Evolutionary conservation across 1,284 basidiomycete species (phyloP), one percentile per base, ranked within the genome.

Genomic region (Phellopilus nigrolimitatus): DNA sequence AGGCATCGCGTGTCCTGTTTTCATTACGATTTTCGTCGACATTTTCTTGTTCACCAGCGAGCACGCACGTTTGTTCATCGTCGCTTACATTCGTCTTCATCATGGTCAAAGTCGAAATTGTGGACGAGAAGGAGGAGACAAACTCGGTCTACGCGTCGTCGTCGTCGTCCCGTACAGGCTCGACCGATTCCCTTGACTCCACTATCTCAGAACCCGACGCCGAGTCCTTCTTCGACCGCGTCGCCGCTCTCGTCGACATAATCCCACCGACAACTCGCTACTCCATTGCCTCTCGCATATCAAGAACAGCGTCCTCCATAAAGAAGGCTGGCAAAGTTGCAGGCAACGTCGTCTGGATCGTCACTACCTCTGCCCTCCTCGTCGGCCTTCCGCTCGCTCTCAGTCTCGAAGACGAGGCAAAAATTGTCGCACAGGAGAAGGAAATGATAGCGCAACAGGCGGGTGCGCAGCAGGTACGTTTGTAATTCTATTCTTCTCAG

Each of bases 361-460:
- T 95, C 64, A 95, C 92, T 53, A 99, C 95, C 13, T 92, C 87
- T 42, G 93, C 94, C 0, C 75, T 99, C 44, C 80, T 99, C 54
- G 86, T 99, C 45, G 97, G 91, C 5, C 76, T 99, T 44, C 95
- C 95, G 24, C 78, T 97, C 59, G 93, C 94, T 1, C 77, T 99
- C 59, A 88, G 86, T 51, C 78, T 98, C 58, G 95, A 99, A 70
- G 95, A 97, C 69, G 95, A 99, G 73, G 88, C 89, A 46, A 92
- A 93, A 71, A 82, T 97, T 55, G 87, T 94, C 4, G 85, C 88
- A 52, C 95, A 98, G 71, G 95, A 99, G 72, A 88, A 91, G 72
- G 94, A 98, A 69, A 84, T 94, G 79, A 73, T 91, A 60, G 90
- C 91, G 47, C 93, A 97, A 68, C 92, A 93, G 67, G 85, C 91